phyloP scores from a whole-genome alignment of 129 eudicot species.

The Flaveria linearis region DNA sequence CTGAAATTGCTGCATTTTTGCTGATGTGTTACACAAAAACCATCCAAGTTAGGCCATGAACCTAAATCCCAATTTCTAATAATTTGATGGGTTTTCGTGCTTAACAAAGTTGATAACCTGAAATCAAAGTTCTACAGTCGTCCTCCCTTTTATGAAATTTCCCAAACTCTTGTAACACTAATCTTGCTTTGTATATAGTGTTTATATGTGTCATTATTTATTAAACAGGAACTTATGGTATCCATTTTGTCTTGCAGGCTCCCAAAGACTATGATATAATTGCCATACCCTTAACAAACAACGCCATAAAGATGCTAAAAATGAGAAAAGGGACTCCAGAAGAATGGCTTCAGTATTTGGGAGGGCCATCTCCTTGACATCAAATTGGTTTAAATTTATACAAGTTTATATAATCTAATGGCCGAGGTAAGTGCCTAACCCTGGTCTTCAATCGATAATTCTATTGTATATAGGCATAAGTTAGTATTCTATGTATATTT shows the following conservation, averaged over 20 bases:
- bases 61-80: not conserved
- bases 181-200: not conserved
- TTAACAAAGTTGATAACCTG: not conserved
- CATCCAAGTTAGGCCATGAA: not conserved
- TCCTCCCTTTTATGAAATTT: not conserved
- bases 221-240: constrained; percentile 9
- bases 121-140: not conserved
- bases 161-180: not conserved
- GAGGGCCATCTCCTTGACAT: constrained; percentile 50
- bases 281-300: constrained; percentile 74
- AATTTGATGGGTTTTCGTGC: not conserved
- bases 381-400: constrained; percentile 28
- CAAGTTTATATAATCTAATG: constrained; percentile 27
- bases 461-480: constrained; percentile 32
- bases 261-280: constrained; percentile 87
- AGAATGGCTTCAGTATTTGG: constrained; percentile 86
- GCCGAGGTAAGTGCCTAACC: constrained; percentile 3
- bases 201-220: not conserved
- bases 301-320: constrained; percentile 61
- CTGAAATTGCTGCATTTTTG: not conserved
- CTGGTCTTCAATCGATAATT: constrained; percentile 8
- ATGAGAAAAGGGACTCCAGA: constrained; percentile 71
- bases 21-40: not conserved
- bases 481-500: constrained; percentile 27
- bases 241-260: constrained; percentile 50